Base-by-base conservation (phyloP, 1,139 yeast genomes). In the Yamadazyma blattariae region DNA sequence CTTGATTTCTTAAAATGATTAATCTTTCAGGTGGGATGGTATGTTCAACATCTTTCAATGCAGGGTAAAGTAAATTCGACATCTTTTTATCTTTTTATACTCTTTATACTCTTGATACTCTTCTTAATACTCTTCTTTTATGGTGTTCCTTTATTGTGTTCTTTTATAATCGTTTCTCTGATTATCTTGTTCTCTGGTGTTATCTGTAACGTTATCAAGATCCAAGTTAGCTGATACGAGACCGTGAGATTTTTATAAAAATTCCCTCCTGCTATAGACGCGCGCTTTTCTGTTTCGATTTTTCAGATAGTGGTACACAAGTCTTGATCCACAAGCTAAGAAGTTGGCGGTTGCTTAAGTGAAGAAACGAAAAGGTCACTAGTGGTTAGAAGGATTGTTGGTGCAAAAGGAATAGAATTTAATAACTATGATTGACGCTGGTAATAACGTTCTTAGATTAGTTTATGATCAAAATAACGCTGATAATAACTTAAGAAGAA, bases 1-100 rank as follows among this genome's bases (percentile, higher is more conserved):
- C 87, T 50, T 90, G 97, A 50, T 82, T 76, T 42, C 77, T 79
- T 27, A 92, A 72, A 4, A 89, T 74, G 13, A 77, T 80, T 32
- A 94, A 69, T 54, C 92, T 95, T 40, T 82, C 85, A 3, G 76
- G 71, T 1, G 90, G 71, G 27, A 92, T 74, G 0, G 96, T 86
- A 30, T 61, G 63, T 41, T 67, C 56, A 33, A 65, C 56, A 46
- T 70, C 75, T 40, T 68, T 73, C 17, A 70, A 55, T 1, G 72
- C 73, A 24, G 71, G 67, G 40, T 64, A 65, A 29, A 46, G 45
- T 25, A 46, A 38, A 14, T 38, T 33, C 9, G 46, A 36, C 48
- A 45, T 42, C 4, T 10, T 21, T 21, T 19, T 7, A 19, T 19
- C 29, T n/a, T n/a, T n/a, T n/a, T n/a, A n/a, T n/a, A n/a, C n/a